Percentiles rank a stretch among this genome's conserved stretches.
Conservation (phyloP, 176 grass and related monocot genomes). For the Bothriochloa decipiens region DNA sequence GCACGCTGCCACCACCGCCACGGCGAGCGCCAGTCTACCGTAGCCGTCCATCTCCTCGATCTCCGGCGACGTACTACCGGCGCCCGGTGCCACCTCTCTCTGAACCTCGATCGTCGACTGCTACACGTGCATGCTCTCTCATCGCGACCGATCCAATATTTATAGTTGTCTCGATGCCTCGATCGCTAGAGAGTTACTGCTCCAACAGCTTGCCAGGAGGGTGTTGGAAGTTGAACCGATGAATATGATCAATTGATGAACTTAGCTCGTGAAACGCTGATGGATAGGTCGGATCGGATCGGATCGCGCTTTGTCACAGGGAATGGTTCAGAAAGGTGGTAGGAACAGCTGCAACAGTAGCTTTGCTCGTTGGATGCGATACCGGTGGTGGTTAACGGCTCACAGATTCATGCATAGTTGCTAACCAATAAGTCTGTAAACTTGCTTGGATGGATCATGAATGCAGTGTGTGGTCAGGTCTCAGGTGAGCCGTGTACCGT, state of each 20-base stretch:
- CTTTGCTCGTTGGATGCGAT: not conserved
- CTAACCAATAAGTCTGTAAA: not conserved
- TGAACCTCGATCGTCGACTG: not conserved
- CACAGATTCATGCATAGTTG: not conserved
- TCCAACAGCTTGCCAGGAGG: not conserved
- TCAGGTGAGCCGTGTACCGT: too few species aligned
- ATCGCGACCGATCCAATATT: not conserved
- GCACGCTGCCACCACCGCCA: not conserved
- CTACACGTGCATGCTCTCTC: not conserved
- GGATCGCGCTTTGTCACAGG: not conserved
- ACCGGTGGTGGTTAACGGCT: constrained; percentile 21
- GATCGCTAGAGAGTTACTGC: not conserved
- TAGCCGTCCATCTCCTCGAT: not conserved
- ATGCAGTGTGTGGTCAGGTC: not conserved
- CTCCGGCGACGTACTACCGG: not conserved
- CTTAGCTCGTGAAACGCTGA: constrained; percentile 35
- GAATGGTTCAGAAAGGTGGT: constrained; percentile 9
- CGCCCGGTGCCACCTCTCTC: not conserved
- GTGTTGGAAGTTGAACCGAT: constrained; percentile 1
- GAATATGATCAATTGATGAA: not conserved
- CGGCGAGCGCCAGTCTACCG: not conserved
- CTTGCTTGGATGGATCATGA: not conserved
- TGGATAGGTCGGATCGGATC: not conserved
- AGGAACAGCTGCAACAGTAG: not conserved
- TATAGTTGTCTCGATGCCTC: not conserved